Evolutionary conservation across 1,284 basidiomycete genomes (phyloP).

Genomic region (Gomphus bonarii): DNA sequence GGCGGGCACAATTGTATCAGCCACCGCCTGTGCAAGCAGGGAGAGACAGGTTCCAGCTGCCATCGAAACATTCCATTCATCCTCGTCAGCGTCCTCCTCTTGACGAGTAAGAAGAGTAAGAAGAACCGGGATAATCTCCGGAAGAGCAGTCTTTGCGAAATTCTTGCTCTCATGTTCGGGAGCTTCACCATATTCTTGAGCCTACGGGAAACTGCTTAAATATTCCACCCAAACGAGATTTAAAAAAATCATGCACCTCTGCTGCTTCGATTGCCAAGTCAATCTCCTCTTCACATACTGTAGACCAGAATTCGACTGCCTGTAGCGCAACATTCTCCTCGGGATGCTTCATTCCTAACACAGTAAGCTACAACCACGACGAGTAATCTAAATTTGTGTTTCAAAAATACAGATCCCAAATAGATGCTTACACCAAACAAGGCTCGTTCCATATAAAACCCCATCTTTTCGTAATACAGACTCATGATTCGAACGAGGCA

Average conservation of each 20-base stretch:
- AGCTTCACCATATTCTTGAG: slow-evolving; percentile 84
- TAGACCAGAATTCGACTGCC: slow-evolving; percentile 99
- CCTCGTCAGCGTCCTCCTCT: slow-evolving; percentile 95
- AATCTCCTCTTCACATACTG: slow-evolving; percentile 96
- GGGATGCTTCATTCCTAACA: slow-evolving; percentile 94
- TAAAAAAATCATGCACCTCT: slow-evolving; percentile 48
- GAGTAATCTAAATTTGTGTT: neutral
- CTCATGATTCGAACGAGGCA: slow-evolving; percentile 96
- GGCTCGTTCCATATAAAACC: slow-evolving; percentile 98
- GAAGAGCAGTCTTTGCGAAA: slow-evolving; percentile 90
- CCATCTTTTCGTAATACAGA: slow-evolving; percentile 99
- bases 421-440: slow-evolving; percentile 76
- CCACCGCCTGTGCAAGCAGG: slow-evolving; percentile 84
- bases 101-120: slow-evolving; percentile 85
- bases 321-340: slow-evolving; percentile 92
- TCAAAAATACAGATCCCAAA: slow-evolving; percentile 3
- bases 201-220: slow-evolving; percentile 33
- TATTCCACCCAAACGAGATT: slow-evolving; percentile 8
- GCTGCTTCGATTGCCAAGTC: slow-evolving; percentile 88
- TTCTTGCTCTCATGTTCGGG: slow-evolving; percentile 82
- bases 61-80: slow-evolving; percentile 99
- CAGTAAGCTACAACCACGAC: slow-evolving; percentile 60
- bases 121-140: slow-evolving; percentile 91
- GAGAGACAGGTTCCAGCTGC: slow-evolving; percentile 91
- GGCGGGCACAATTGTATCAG: slow-evolving; percentile 83